Evolutionary conservation across 2,329 filamentous ascomycete genomes (phyloP).

Genomic region (Stagonosporopsis rhizophila): DNA sequence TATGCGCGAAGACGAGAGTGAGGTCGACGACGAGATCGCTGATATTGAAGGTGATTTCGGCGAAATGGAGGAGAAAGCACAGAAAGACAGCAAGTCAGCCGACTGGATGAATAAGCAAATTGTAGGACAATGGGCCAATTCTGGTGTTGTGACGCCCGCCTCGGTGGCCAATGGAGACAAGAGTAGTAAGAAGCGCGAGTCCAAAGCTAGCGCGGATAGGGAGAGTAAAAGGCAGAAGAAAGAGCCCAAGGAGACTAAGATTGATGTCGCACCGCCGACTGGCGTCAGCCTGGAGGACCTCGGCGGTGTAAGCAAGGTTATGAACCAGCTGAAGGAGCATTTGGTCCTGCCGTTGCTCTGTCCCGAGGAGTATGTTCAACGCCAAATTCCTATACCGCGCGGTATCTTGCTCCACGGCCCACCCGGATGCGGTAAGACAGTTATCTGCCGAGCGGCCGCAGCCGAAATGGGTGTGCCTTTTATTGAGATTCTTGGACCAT

Average conservation of each 20-base stretch:
- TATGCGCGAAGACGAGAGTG: constrained; percentile 67
- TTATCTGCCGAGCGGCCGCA: constrained; percentile 81
- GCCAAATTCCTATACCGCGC: constrained; percentile 72
- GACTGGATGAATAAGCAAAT: constrained; percentile 73
- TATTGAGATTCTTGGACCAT: constrained; percentile 81
- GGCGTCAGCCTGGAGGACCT: constrained; percentile 74
- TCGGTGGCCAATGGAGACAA: constrained; percentile 46
- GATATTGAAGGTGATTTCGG: constrained; percentile 52
- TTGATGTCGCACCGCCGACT: constrained; percentile 70
- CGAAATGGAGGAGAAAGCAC: constrained; percentile 16
- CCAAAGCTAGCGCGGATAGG: constrained; percentile 69
- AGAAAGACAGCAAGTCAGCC: constrained; percentile 21
- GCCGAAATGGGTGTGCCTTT: constrained; percentile 78
- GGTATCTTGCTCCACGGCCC: constrained; percentile 83
- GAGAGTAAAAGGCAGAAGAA: constrained; percentile 69
- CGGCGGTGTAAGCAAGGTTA: constrained; percentile 77
- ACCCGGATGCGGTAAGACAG: constrained; percentile 85
- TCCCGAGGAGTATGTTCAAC: constrained; percentile 69
- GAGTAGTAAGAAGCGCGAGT: constrained; percentile 53
- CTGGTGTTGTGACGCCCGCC: constrained; percentile 36
- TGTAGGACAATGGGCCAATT: constrained; percentile 61
- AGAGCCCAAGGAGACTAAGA: constrained; percentile 50
- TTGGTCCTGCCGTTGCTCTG: constrained; percentile 75
- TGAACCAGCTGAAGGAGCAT: constrained; percentile 72
- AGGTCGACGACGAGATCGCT: constrained; percentile 59